Evolutionary conservation across 2,329 filamentous ascomycete species (phyloP).

Genomic region (Paracoccidioides brasiliensis): DNA sequence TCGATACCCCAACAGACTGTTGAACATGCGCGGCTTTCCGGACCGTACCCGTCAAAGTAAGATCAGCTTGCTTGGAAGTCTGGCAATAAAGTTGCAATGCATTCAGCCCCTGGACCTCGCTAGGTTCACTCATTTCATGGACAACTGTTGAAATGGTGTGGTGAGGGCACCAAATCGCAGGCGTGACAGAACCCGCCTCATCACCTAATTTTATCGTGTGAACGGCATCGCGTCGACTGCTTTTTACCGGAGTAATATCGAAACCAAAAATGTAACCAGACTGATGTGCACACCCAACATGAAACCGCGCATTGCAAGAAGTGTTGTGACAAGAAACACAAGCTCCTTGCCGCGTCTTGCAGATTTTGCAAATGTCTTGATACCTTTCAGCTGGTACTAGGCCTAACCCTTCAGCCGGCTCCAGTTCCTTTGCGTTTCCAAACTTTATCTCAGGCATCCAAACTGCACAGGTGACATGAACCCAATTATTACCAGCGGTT

Average conservation of each 20-base stretch:
- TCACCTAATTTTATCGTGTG: conserved; percentile 67
- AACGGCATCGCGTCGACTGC: conserved; percentile 67
- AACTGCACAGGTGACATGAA: conserved; percentile 84
- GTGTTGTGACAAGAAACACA: conserved; percentile 65
- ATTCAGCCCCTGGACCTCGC: conserved; percentile 57
- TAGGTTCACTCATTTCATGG: conserved; percentile 65
- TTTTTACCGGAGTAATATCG: conserved; percentile 80
- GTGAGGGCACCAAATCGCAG: conserved; percentile 82
- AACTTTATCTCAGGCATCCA: conserved; percentile 92
- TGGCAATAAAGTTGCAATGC: conserved; percentile 77
- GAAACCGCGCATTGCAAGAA: conserved; percentile 45
- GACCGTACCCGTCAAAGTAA: conserved; percentile 78
- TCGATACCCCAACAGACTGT: conserved; percentile 24
- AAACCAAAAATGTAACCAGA: conserved; percentile 76
- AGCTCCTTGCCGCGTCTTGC: conserved; percentile 61
- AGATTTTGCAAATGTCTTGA: conserved; percentile 69
- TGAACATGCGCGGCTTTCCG: conserved; percentile 68
- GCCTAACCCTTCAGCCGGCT: conserved; percentile 80
- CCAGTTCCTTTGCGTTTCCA: conserved; percentile 66
- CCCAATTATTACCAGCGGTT: conserved; percentile 95
- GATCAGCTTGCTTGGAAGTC: conserved; percentile 89
- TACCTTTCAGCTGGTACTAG: conserved; percentile 62
- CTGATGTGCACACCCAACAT: conserved; percentile 82
- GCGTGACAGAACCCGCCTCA: conserved; percentile 72
- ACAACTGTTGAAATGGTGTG: conserved; percentile 63